These are phyloP conservation scores for Stagonosporopsis chrysanthemi DNA, from an alignment of 2,329 filamentous ascomycete genomes.

Conservation along the genomic window DNA sequence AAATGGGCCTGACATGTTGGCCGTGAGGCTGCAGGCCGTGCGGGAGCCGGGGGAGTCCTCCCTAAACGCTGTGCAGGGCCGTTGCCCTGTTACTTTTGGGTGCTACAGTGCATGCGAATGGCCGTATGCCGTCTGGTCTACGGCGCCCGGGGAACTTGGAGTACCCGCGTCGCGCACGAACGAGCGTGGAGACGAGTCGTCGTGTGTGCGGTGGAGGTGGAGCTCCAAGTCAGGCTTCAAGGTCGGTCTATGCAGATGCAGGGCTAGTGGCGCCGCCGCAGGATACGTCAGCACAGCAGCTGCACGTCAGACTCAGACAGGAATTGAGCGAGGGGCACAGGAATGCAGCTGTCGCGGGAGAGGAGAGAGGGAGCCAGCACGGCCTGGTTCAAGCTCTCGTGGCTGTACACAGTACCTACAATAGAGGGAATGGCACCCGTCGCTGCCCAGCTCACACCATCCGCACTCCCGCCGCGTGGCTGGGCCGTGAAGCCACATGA, in stretches of 20 bases:
- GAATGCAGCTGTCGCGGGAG: not conserved
- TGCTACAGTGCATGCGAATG: slow-evolving; percentile 18
- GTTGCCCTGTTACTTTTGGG: slow-evolving; percentile 63
- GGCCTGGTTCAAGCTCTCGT: not conserved
- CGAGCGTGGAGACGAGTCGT: slow-evolving; percentile 4
- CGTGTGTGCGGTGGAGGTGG: slow-evolving; percentile 4
- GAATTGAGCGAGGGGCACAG: not conserved
- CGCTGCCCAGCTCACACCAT: not conserved
- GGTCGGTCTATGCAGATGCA: slow-evolving; percentile 8
- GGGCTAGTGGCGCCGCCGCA: slow-evolving; percentile 8
- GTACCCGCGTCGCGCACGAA: slow-evolving; percentile 8
- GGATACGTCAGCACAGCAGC: slow-evolving; percentile 17
- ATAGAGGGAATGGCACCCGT: not conserved
- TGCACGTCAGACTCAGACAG: slow-evolving; percentile 10
- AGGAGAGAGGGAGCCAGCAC: not conserved
- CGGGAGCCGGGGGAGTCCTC: slow-evolving; percentile 3
- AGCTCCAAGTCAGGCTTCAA: slow-evolving; percentile 18
- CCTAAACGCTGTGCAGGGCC: slow-evolving; percentile 6
- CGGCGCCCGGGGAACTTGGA: slow-evolving; percentile 1
- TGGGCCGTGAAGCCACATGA: slow-evolving; percentile 9
- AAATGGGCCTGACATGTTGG: slow-evolving; percentile 52
- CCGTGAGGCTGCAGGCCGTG: slow-evolving; percentile 11
- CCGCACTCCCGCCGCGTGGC: not conserved
- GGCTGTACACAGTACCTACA: not conserved
- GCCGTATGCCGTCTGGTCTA: slow-evolving; percentile 3